Evolutionary conservation across 306 rosid species (phyloP).

Genomic region (Hippophae rhamnoides): DNA sequence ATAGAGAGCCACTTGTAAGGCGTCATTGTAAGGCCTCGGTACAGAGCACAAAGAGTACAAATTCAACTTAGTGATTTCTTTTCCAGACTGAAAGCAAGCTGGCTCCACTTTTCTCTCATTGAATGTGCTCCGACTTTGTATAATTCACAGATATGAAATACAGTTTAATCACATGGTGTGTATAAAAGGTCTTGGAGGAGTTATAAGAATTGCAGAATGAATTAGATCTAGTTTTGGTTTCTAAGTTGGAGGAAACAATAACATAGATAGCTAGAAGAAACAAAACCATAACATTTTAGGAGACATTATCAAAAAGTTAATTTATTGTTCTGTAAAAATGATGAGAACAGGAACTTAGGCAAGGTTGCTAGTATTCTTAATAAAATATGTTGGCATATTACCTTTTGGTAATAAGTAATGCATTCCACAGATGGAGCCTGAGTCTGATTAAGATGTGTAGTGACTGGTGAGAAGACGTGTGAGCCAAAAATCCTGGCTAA

Average conservation of each 20-base stretch:
- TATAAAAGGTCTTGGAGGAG: not conserved
- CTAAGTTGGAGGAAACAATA: slow-evolving; percentile 14
- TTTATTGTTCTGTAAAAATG: not conserved
- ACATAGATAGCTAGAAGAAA: not conserved
- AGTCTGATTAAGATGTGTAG: too few species aligned
- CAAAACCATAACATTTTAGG: slow-evolving; percentile 8
- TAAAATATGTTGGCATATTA: too few species aligned
- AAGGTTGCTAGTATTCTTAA: too few species aligned
- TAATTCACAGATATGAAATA: not conserved
- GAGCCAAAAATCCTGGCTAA: too few species aligned
- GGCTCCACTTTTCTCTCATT: slow-evolving; percentile 1
- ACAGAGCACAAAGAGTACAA: slow-evolving; percentile 3
- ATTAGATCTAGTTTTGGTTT: not conserved
- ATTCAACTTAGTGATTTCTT: slow-evolving; percentile 7
- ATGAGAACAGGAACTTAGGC: too few species aligned
- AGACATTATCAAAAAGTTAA: slow-evolving; percentile 1
- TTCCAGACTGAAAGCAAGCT: slow-evolving; percentile 1
- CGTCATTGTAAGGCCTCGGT: too few species aligned
- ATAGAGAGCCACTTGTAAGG: slow-evolving; percentile 1
- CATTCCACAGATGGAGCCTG: too few species aligned
- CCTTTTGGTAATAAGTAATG: too few species aligned
- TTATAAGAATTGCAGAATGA: not conserved
- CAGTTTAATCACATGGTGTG: slow-evolving; percentile 8
- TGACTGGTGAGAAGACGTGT: too few species aligned
- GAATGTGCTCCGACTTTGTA: not conserved